Evolutionary conservation across 78 protist genomes (phyloP), one percentile per base, ranked within the genome.

Genomic region (Fonticula alba): DNA sequence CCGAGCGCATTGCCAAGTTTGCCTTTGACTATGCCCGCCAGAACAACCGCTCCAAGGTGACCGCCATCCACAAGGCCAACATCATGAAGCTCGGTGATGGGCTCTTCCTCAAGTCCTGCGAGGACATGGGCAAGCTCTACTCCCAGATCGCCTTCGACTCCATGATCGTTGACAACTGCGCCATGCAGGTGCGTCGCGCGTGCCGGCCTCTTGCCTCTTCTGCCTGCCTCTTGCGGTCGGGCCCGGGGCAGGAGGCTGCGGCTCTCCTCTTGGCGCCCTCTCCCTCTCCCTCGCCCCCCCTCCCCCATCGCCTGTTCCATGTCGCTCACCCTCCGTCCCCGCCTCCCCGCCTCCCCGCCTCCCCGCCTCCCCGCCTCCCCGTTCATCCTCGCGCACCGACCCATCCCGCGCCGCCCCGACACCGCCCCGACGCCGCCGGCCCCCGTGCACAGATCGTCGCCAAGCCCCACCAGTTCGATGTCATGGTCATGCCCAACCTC

Each of bases 21-120:
- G 91, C 86, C 6, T 85, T 85, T 41, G 76, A 85, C 56, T 78
- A 70, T n/a, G 86, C 87, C 52, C 43, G 37, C n/a, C 9, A 0
- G 15, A 47, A 77, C 56, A 68, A 66, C 36, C 61, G 86, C 54
- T 75, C 74, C 81, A 75, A 72, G 74, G 87, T 85, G 3, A 81
- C 87, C 20, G 81, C 72, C 15, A 59, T 85, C 29, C 86, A 85
- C 84, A 85, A 85, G 75, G 86, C 91, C 31, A 85, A 85, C 78
- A 79, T 85, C 55, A 74, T 78, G 82, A 66, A 69, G 54, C 35
- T 52, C 29, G 50, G 53, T 29, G 80, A 69, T 19, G 80, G 80
- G 0, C 62, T 69, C 40, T 67, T 75, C 35, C 54, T 75, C 40
- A 6, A 68, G 29, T 0, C 37, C 38, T 70, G 66, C 58, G 24